Base-by-base conservation (phyloP, 768 basidiomycete genomes). In the Terana coerulea region DNA sequence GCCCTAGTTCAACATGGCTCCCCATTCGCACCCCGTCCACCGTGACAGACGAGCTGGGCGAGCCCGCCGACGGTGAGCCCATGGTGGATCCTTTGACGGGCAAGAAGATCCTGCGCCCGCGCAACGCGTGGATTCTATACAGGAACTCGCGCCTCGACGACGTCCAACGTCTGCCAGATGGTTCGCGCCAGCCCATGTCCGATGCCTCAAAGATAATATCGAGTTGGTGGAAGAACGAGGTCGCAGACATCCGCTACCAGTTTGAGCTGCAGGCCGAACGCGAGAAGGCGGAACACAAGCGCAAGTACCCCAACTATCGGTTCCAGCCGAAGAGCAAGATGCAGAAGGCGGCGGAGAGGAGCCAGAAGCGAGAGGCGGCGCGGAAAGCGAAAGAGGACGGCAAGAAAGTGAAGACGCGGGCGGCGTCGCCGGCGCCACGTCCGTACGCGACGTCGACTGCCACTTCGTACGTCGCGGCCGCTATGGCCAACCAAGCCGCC, bases 61-160 rank as follows among this genome's bases (percentile, higher is more conserved):
- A 49, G 24, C 47, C 39, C 30, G 39, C 44, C 41, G 53, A 54
- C 29, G 53, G 40, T 22, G 40, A 43, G 47, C 53, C 43, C 30
- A 43, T 49, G 33, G 47, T 54, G 30, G 53, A 54, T 29, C 47
- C 47, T 22, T 21, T 28, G 19, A 54, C 53, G 5, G 53, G 53
- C 10, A 48, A 54, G 53, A 54, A 54, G 48, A 54, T 54, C 22
- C 41, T 45, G 6, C 40, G 53, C 6, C 53, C 53, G 15, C 47
- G 53, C 6, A 54, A 54, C 53, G 53, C 52, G 44, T 58, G 49
- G 37, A 54, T 58, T 29, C 31, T 58, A 14, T 58, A 51, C 34
- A 35, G 56, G 1, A 54, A 43, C 21, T 31, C 45, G 31, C 45
- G 50, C 25, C 39, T 51, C 2, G 49, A 51, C 4, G 37, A 54